Base-by-base conservation (phyloP, 176 grass and related monocot genomes). In the Dactylis glomerata region DNA sequence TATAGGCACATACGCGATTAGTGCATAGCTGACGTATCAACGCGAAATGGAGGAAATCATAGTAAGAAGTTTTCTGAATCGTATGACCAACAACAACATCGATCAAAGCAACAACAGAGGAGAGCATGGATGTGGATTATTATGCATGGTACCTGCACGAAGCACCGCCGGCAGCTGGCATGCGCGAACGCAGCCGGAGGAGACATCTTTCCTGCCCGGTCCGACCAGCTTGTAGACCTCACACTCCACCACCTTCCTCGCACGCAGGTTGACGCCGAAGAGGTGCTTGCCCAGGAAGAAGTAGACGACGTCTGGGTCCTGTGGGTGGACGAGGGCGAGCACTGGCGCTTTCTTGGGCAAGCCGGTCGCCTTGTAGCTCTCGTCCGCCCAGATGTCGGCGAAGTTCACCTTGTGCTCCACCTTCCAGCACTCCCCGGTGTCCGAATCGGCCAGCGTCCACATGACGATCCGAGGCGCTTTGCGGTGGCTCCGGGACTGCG, bases 391-490 rank as follows among this genome's bases (percentile, higher is more conserved):
- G 41, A 73, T 27, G 41, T 47, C 69, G 0, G 69, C 69, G 6
- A 73, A 73, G 69, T 28, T 73, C 69, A 73, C 69, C 69, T 1
- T 73, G 69, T 73, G 69, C 69, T 73, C 69, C 41, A 73, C 41
- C 69, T 73, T 73, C 69, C 69, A n/a, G n/a, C n/a, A 73, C 69
- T 73, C 69, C 41, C 69, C 69, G 13, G 69, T 5, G 42, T 23
- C 69, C 14, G 41, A 16, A 46, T 73, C 69, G 69, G 24, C 69
- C 69, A 73, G 69, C 69, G 41, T 73, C 69, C 69, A 73, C 69
- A 73, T 73, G 69, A 73, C 69, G 14, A 73, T 8, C 69, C 69
- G 41, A 30, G 69, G 69, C 2, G 68, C 68, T 3, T 47, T 73
- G 40, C 69, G 69, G 24, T 47, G 69, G n/a, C n/a, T n/a, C n/a